Base-by-base conservation (phyloP, 768 basidiomycete species). In the Naganishia vishniacii region DNA sequence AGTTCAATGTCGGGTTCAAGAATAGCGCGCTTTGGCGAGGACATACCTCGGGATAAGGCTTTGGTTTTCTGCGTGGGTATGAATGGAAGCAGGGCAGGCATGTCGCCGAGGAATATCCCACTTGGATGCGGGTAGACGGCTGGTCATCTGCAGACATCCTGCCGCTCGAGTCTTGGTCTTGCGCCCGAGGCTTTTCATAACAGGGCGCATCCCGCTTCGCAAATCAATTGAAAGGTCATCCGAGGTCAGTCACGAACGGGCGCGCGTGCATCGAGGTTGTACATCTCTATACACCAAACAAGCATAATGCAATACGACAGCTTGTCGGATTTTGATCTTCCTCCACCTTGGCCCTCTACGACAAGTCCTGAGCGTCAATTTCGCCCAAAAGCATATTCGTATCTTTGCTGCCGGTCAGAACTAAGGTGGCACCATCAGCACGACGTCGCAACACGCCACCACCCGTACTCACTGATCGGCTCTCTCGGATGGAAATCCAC, bases 401-500 rank as follows among this genome's bases (percentile, higher is more conserved):
- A 69, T 97, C 92, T 78, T 93, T 94, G 80, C 91, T 91, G 28
- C 84, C 87, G 3, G 92, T 94, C 63, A 97, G 81, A 65, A 97
- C 91, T 92, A 71, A 32, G 44, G 41, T 53, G 31, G 4, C 53
- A 34, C 3, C 32, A 49, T 67, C 32, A 34, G 25, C 12, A 12
- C 58, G 40, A 41, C 29, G 44, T 12, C 32, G 2, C 37, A n/a
- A n/a, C 59, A 31, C 11, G 1, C 8, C 6, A 2, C 2, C 48
- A n/a, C 4, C 9, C 44, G n/a, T 11, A 81, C 91, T 68, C 77
- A 94, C 91, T 84, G 75, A 95, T 92, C 12, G 92, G 93, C 71
- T 95, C 92, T 72, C 86, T 90, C 9, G 94, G 92, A 75, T 94
- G 91, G 81, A 94, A 95, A 70, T 94, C 95, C 0, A 91, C 90